Percentiles rank a stretch among this genome's conserved stretches.
Conservation (phyloP, 2,329 filamentous ascomycete species). For the Fusarium equiseti region DNA sequence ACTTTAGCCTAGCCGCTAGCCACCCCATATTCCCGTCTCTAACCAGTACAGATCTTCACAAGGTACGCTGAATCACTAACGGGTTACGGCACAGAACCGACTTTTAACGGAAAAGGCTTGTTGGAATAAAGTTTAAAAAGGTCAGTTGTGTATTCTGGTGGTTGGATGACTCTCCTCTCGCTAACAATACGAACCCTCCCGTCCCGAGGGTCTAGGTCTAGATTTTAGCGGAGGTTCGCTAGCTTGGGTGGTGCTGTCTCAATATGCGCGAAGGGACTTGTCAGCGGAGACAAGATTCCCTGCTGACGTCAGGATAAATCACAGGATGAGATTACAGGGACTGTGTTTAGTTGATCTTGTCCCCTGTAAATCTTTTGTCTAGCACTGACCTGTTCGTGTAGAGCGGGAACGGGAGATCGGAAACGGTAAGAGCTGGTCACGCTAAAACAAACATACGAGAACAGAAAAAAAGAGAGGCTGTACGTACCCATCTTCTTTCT, state of each 20-base stretch:
- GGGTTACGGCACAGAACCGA: background rate
- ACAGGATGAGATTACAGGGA: background rate
- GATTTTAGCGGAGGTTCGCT: slow-evolving; percentile 1
- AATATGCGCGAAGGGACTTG: slow-evolving; percentile 28
- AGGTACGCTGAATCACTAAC: background rate
- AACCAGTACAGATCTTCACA: background rate
- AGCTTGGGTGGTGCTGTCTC: background rate
- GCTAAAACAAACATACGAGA: slow-evolving; percentile 17
- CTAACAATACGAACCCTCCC: slow-evolving; percentile 19
- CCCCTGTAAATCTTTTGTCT: background rate
- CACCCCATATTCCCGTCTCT: background rate
- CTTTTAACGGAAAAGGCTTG: background rate
- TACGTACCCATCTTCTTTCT: background rate
- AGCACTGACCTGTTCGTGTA: background rate
- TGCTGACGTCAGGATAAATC: slow-evolving; percentile 29
- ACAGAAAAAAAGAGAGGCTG: background rate
- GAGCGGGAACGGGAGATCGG: background rate
- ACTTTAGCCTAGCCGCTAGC: background rate
- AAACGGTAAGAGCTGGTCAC: slow-evolving; percentile 1
- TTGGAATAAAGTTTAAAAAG: slow-evolving; percentile 8
- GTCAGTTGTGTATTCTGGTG: slow-evolving; percentile 10
- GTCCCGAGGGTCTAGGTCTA: slow-evolving; percentile 18
- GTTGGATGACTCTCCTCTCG: background rate
- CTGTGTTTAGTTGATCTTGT: background rate
- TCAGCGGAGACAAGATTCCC: slow-evolving; percentile 10